These are phyloP conservation scores for Globisporangium ultimum DNA, from an alignment of 352 stramenopile species.

Conservation along the genomic window DNA sequence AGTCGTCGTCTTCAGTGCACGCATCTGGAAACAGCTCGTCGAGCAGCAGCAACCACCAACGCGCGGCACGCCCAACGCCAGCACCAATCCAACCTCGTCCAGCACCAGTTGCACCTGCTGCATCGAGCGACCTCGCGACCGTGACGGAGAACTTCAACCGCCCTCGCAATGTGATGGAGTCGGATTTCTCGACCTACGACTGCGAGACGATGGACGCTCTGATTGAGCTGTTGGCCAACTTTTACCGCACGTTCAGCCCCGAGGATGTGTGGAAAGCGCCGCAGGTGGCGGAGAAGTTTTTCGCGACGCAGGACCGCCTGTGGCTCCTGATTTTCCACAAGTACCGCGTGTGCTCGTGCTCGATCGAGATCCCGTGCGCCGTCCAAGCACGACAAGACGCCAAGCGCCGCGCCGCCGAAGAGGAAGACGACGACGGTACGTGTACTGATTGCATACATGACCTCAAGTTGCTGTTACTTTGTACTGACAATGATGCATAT, in stretches of 20 bases:
- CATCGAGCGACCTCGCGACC: neutral
- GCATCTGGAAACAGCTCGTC: constrained; percentile 14
- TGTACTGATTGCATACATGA: neutral
- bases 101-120: constrained; percentile 15
- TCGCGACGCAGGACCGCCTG: constrained; percentile 65
- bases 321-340: constrained; percentile 87
- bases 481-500: neutral
- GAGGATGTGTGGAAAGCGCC: constrained; percentile 79
- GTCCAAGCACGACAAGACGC: constrained; percentile 65
- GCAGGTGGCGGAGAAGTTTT: constrained; percentile 83
- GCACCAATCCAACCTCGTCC: constrained; percentile 10
- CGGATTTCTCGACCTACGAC: constrained; percentile 70
- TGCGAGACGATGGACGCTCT: constrained; percentile 80
- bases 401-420: constrained; percentile 30
- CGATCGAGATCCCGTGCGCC: constrained; percentile 69
- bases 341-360: constrained; percentile 82
- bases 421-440: constrained; percentile 53
- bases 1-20: constrained; percentile 17
- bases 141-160: constrained; percentile 19
- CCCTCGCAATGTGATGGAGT: constrained; percentile 69
- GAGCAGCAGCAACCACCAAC: constrained; percentile 16
- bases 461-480: neutral
- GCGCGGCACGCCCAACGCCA: neutral
- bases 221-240: constrained; percentile 48
- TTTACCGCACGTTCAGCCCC: constrained; percentile 79